phyloP scores from a whole-genome alignment of 106 monocot genomes.

The Agapanthus africanus region DNA sequence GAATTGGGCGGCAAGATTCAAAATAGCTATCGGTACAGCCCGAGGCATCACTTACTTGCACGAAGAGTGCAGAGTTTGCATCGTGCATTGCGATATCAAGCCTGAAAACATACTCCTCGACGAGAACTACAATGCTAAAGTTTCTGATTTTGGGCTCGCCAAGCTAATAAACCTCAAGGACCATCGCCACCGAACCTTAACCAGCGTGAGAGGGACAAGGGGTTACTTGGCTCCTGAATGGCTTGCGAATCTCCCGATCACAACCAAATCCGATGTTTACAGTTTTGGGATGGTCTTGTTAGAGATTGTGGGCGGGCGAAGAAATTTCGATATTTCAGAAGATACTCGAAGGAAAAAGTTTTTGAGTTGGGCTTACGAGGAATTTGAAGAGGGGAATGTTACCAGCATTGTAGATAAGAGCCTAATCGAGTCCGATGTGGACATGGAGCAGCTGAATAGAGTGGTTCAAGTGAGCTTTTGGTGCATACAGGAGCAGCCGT shows the following conservation, averaged over 20 bases:
- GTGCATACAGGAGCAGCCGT: slow-evolving; percentile 94
- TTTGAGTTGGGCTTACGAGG: slow-evolving; percentile 76
- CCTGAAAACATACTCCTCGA: slow-evolving; percentile 93
- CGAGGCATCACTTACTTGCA: slow-evolving; percentile 82
- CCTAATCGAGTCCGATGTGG: slow-evolving; percentile 39
- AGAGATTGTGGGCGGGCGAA: slow-evolving; percentile 62
- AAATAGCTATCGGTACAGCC: slow-evolving; percentile 69
- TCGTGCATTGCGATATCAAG: slow-evolving; percentile 90
- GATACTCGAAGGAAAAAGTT: slow-evolving; percentile 78
- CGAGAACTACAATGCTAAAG: slow-evolving; percentile 68
- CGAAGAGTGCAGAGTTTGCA: slow-evolving; percentile 93
- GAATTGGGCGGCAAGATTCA: slow-evolving; percentile 51
- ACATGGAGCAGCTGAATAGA: slow-evolving; percentile 79
- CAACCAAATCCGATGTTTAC: slow-evolving; percentile 82
- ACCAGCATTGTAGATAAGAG: slow-evolving; percentile 48
- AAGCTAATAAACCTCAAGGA: slow-evolving; percentile 66
- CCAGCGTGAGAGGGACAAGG: slow-evolving; percentile 68
- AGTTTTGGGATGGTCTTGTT: slow-evolving; percentile 90
- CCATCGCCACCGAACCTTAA: slow-evolving; percentile 56
- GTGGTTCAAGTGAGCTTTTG: slow-evolving; percentile 65
- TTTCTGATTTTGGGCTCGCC: slow-evolving; percentile 87
- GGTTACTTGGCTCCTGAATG: slow-evolving; percentile 91
- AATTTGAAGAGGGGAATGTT: slow-evolving; percentile 57
- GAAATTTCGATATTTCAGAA: slow-evolving; percentile 81
- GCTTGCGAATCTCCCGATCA: slow-evolving; percentile 81